A percentile compares a stretch with the other conserved stretches of the same genome.
phyloP scores from a whole-genome alignment of 73 alveolate genomes.

The Uronychia binucleata region DNA sequence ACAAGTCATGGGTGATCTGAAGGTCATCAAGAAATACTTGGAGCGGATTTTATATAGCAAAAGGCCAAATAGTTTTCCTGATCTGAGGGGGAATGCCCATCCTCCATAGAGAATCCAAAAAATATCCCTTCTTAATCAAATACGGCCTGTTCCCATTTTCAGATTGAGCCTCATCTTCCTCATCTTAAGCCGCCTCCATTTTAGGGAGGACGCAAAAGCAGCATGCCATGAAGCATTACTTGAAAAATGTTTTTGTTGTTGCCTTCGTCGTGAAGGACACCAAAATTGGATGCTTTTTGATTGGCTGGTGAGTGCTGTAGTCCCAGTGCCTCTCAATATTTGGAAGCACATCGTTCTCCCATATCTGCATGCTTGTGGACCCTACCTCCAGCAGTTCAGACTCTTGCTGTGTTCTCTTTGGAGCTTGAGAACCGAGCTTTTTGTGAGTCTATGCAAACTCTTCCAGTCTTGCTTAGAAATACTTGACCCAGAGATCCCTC shows the following conservation, averaged over 20 bases:
- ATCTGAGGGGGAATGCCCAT: constrained; percentile 90
- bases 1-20: constrained; percentile 71
- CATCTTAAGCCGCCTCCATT: background rate
- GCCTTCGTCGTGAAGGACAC: background rate
- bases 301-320: constrained; percentile 44
- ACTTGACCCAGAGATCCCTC: constrained; percentile 69
- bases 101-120: constrained; percentile 76
- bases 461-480: constrained; percentile 12
- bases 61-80: constrained; percentile 89
- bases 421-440: background rate
- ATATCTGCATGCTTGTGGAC: background rate
- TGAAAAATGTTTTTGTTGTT: no score
- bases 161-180: background rate
- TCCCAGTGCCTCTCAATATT: constrained; percentile 52
- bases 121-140: background rate
- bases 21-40: constrained; percentile 76
- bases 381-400: background rate
- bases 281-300: background rate
- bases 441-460: background rate
- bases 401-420: background rate
- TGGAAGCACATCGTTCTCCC: constrained; percentile 64
- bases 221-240: background rate
- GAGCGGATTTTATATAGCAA: constrained; percentile 75
- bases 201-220: background rate
- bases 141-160: background rate